Evolutionary conservation across 805 yeast species (phyloP).

Genomic region (Yarrowia sp.): DNA sequence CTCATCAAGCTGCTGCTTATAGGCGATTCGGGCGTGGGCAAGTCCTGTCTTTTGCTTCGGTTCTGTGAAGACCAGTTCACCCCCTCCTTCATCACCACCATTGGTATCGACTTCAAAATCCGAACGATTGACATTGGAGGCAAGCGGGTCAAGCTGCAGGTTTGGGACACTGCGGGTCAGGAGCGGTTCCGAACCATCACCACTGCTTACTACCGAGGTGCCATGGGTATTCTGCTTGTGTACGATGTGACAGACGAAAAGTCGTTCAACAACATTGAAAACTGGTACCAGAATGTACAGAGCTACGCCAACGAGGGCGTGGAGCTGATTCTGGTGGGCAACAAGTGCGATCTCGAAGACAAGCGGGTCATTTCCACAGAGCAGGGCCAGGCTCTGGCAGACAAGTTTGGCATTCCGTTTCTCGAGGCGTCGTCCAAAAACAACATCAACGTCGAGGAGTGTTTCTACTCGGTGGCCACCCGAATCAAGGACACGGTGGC

Average conservation of each 20-base stretch:
- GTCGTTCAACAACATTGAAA: constrained; percentile 86
- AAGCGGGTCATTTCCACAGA: constrained; percentile 82
- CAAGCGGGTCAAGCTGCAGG: constrained; percentile 86
- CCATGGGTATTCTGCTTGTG: constrained; percentile 95
- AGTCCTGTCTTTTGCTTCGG: constrained; percentile 78
- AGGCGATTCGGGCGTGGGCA: constrained; percentile 70
- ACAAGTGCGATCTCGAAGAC: constrained; percentile 88
- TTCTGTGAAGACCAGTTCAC: constrained; percentile 96
- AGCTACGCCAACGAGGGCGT: constrained; percentile 97
- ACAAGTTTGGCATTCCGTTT: constrained; percentile 83
- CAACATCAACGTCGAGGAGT: constrained; percentile 84
- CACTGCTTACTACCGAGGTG: constrained; percentile 96
- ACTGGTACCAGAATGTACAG: constrained; percentile 93
- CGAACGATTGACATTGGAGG: constrained; percentile 94
- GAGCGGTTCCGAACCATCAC: constrained; percentile 97
- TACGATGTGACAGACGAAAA: constrained; percentile 97
- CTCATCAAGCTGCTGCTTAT: constrained; percentile 88
- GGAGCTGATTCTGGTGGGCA: constrained; percentile 89
- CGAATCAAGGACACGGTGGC: constrained; percentile 70
- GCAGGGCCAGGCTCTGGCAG: constrained; percentile 86
- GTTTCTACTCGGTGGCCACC: constrained; percentile 84
- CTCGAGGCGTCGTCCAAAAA: constrained; percentile 96
- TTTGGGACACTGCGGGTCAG: constrained; percentile 99
- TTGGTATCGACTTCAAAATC: constrained; percentile 97
- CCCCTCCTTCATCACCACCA: constrained; percentile 94